These are phyloP conservation scores for Puccinia novopanici DNA, from an alignment of 1,284 basidiomycete genomes.

Conservation along the genomic window DNA sequence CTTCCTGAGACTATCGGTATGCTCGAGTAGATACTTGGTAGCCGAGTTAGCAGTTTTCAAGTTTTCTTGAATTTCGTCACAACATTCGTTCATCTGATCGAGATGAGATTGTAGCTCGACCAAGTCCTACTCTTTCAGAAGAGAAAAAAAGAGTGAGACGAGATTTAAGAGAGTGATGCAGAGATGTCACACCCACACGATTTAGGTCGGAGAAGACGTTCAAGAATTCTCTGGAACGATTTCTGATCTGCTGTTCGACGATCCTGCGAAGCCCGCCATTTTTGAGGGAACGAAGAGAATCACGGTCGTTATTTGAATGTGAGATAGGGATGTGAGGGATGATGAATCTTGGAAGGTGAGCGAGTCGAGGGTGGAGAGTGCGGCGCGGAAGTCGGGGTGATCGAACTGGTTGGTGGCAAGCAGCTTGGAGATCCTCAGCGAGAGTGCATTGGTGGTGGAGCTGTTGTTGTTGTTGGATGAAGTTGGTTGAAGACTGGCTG, in stretches of 20 bases:
- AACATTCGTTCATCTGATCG: conserved; percentile 72
- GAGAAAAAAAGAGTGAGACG: too few species aligned
- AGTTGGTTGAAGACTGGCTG: background rate
- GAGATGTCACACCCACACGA: conserved; percentile 55
- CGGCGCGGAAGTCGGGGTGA: conserved; percentile 75
- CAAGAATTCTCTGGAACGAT: conserved; percentile 55
- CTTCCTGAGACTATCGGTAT: conserved; percentile 76
- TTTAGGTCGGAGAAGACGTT: conserved; percentile 60
- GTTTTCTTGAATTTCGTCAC: conserved; percentile 78
- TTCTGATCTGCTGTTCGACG: conserved; percentile 59
- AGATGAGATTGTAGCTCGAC: conserved; percentile 65
- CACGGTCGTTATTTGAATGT: background rate
- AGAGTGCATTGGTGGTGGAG: conserved; percentile 60
- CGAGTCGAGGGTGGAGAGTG: conserved; percentile 77
- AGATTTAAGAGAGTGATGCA: background rate
- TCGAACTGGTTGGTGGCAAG: conserved; percentile 76
- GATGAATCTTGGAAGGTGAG: conserved; percentile 63
- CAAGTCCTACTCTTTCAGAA: conserved; percentile 64
- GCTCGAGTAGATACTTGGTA: conserved; percentile 79
- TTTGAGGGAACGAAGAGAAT: conserved; percentile 26
- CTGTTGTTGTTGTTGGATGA: background rate
- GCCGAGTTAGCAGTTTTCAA: conserved; percentile 74
- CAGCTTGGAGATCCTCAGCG: conserved; percentile 82
- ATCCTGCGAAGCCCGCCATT: conserved; percentile 33
- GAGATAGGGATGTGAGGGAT: background rate